Evolutionary conservation across 2,329 filamentous ascomycete species (phyloP), one percentile per base, ranked within the genome.

Genomic region (Hypoxylon sp.): DNA sequence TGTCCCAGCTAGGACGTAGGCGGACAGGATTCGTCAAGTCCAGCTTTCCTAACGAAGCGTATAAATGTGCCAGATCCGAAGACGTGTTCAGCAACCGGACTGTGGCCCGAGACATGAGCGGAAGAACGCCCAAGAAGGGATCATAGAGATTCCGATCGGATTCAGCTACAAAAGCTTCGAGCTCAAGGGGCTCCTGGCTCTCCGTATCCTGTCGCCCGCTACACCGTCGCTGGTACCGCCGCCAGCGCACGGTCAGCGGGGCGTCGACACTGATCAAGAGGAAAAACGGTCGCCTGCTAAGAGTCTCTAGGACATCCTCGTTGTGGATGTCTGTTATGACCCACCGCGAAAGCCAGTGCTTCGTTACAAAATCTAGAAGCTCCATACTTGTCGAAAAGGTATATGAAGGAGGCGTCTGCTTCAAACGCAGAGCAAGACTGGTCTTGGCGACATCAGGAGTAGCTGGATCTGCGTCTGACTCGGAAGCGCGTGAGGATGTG

Each of bases 191-290:
- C 50, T 44, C 66, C 55, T 47, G 74, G 52, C 29, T 63, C 10
- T 48, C 44, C 5, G 63, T 26, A 19, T 59, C 57, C 29, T 54
- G 55, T 19, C 35, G 51, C 19, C 13, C 50, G 13, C 17, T 66
- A 26, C 5, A 19, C 19, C 66, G 72, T 42, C 55, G 80, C 69
- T 88, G 89, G 83, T 92, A 94, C 50, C 96, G 91, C 74, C 87
- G 86, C 92, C 93, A 98, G 58, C 96, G 91, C 48, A 95, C 84
- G 54, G 88, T 92, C 50, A 98, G 86, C 1, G 96, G 96, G 3
- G 94, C 95, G 80, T 98, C 95, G 52, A 98, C 90, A 78, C 93
- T 95, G 76, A 99, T 85, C 35, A 98, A 88, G 54, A 99, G 87
- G 84, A 98, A 98, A 83, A 97, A 98, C 0, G 96, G 96, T 6